phyloP scores from a whole-genome alignment of 495 filamentous ascomycete genomes.

The Cercophora scortea region DNA sequence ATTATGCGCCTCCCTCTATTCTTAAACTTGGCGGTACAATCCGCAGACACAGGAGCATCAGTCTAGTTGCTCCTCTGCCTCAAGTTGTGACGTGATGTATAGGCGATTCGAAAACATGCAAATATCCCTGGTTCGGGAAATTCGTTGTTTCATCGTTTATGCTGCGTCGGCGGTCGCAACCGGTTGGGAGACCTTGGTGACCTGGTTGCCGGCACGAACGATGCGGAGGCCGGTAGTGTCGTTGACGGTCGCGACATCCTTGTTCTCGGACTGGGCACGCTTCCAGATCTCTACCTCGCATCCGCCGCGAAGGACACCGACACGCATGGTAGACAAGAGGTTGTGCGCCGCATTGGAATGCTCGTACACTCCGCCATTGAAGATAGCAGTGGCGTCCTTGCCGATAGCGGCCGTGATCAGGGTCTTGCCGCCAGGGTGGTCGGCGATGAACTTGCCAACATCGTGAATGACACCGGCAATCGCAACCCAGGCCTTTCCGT shows the following conservation, averaged over 20 bases:
- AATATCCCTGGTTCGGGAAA: too few relatives aligned
- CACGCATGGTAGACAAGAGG: slow-evolving; percentile 89
- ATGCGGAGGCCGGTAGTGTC: slow-evolving; percentile 78
- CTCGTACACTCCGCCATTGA: slow-evolving; percentile 94
- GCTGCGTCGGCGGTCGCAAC: slow-evolving; percentile 67
- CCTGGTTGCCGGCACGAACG: slow-evolving; percentile 82
- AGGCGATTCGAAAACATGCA: too few relatives aligned
- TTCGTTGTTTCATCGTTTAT: slow-evolving; percentile 23
- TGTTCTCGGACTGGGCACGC: slow-evolving; percentile 83
- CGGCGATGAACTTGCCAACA: slow-evolving; percentile 87
- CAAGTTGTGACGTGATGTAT: too few relatives aligned
- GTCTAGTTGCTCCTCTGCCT: too few relatives aligned
- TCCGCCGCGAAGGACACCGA: slow-evolving; percentile 92
- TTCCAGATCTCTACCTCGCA: slow-evolving; percentile 99
- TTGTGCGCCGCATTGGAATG: slow-evolving; percentile 99
- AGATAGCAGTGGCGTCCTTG: slow-evolving; percentile 97
- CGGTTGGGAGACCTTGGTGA: slow-evolving; percentile 74
- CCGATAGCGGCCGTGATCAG: slow-evolving; percentile 89
- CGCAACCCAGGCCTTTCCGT: slow-evolving; percentile 75
- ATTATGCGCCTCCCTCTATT: too few relatives aligned
- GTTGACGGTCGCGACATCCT: slow-evolving; percentile 70
- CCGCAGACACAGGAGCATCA: too few relatives aligned
- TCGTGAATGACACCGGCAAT: slow-evolving; percentile 96
- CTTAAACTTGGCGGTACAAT: too few relatives aligned
- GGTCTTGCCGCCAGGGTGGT: slow-evolving; percentile 94